These are phyloP conservation scores for Vaccinium myrtillus DNA, from an alignment of 148 eudicot genomes.

Conservation along the genomic window DNA sequence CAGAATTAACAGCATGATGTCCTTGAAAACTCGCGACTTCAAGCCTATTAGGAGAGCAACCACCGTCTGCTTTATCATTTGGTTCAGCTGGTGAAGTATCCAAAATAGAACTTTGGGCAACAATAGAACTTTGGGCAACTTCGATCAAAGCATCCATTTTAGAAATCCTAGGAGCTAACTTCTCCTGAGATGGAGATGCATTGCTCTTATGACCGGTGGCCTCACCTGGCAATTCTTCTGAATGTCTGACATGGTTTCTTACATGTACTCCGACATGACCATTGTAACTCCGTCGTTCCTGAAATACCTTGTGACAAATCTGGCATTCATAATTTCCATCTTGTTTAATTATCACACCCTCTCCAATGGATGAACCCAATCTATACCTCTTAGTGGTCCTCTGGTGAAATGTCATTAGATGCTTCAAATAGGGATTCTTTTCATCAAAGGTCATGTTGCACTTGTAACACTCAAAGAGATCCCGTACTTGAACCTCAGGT, in stretches of 20 bases:
- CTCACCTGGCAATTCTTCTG: slow-evolving; percentile 29
- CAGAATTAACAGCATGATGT: slow-evolving; percentile 16
- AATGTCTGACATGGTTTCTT: slow-evolving; percentile 34
- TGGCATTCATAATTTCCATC: slow-evolving; percentile 57
- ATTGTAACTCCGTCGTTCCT: slow-evolving; percentile 49
- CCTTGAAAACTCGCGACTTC: slow-evolving; percentile 10
- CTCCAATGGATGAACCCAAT: slow-evolving; percentile 41
- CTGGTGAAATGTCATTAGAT: slow-evolving; percentile 50
- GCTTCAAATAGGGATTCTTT: slow-evolving; percentile 50
- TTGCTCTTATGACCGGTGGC: slow-evolving; percentile 15
- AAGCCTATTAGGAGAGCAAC: slow-evolving; percentile 14
- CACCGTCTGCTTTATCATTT: slow-evolving; percentile 19
- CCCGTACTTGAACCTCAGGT: slow-evolving; percentile 54
- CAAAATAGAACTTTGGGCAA: slow-evolving; percentile 42
- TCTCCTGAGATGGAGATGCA: slow-evolving; percentile 22
- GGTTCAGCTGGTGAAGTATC: slow-evolving; percentile 22
- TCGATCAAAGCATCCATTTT: slow-evolving; percentile 46
- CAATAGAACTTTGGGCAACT: slow-evolving; percentile 42
- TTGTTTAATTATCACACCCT: slow-evolving; percentile 46
- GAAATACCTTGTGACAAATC: slow-evolving; percentile 55
- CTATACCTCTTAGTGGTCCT: slow-evolving; percentile 46
- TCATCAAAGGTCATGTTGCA: slow-evolving; percentile 55
- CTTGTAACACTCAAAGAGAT: slow-evolving; percentile 57
- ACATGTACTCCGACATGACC: slow-evolving; percentile 60
- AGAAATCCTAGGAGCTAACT: slow-evolving; percentile 24